Conservation (phyloP, 108 stramenopile genomes). For the Skeletonema marinoi region DNA sequence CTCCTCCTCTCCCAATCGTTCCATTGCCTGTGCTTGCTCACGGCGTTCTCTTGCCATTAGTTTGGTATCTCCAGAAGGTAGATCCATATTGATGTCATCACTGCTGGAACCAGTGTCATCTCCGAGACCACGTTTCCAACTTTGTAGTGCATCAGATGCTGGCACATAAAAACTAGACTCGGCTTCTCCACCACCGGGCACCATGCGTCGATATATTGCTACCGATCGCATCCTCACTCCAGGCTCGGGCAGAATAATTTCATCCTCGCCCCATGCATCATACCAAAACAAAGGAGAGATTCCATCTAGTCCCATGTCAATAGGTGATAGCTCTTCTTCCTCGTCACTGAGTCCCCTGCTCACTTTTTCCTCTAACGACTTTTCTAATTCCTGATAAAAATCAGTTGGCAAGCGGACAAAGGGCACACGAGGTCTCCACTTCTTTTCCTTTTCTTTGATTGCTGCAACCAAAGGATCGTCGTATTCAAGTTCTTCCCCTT, state of each 20-base stretch:
- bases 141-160: background rate
- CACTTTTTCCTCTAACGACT: conserved; percentile 12
- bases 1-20: conserved; percentile 41
- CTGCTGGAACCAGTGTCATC: background rate
- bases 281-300: conserved; percentile 87
- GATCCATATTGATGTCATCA: conserved; percentile 15
- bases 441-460: conserved; percentile 14
- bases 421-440: conserved; percentile 69
- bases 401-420: conserved; percentile 75
- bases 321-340: conserved; percentile 48
- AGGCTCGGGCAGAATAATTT: conserved; percentile 47
- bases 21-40: conserved; percentile 33
- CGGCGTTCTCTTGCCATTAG: conserved; percentile 27
- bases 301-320: conserved; percentile 61
- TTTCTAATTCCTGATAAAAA: conserved; percentile 56
- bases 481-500: conserved; percentile 26
- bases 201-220: conserved; percentile 63
- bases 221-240: conserved; percentile 72
- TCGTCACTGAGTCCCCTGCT: conserved; percentile 21
- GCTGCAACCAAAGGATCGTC: conserved; percentile 20
- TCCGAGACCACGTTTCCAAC: conserved; percentile 8
- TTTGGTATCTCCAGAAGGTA: conserved; percentile 37
- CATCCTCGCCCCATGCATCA: conserved; percentile 72
- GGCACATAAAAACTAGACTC: conserved; percentile 48
- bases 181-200: conserved; percentile 32